phyloP scores from a whole-genome alignment of 2,329 filamentous ascomycete species.

The Keithomyces neogunnii region DNA sequence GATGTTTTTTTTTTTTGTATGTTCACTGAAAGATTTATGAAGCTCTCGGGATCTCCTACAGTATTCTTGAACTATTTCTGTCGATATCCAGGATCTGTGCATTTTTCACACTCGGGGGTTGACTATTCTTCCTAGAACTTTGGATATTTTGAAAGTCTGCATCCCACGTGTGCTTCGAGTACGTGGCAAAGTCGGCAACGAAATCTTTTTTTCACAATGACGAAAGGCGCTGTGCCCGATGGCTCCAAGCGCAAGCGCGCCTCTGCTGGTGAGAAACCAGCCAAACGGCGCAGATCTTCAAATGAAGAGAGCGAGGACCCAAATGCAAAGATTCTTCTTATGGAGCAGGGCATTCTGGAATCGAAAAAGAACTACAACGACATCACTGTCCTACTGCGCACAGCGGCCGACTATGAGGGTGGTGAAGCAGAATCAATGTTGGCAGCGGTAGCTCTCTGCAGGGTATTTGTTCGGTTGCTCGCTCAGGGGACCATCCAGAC shows the following conservation, averaged over 20 bases:
- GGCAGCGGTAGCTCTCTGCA: conserved; percentile 73
- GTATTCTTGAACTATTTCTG: neutral
- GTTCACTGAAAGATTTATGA: neutral
- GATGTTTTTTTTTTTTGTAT: conserved; percentile 2
- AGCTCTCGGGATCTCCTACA: neutral
- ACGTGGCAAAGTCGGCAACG: neutral
- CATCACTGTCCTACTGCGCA: conserved; percentile 62
- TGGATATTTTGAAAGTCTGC: neutral
- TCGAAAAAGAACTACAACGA: conserved; percentile 91
- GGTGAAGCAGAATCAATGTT: conserved; percentile 49
- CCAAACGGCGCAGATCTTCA: conserved; percentile 44
- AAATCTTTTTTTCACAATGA: conserved; percentile 15
- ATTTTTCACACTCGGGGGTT: neutral
- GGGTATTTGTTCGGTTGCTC: conserved; percentile 76
- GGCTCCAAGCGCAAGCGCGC: conserved; percentile 44
- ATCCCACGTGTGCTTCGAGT: neutral
- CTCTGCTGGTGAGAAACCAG: conserved; percentile 31
- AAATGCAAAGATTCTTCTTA: conserved; percentile 58
- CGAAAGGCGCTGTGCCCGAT: conserved; percentile 9
- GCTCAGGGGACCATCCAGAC: conserved; percentile 62
- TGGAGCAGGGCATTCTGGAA: conserved; percentile 76
- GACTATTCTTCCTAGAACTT: neutral
- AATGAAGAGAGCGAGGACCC: conserved; percentile 40
- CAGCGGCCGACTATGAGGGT: conserved; percentile 36
- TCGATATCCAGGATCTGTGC: neutral